Base-by-base conservation (phyloP, 2,329 filamentous ascomycete species). In the Lecanicillium sp. region DNA sequence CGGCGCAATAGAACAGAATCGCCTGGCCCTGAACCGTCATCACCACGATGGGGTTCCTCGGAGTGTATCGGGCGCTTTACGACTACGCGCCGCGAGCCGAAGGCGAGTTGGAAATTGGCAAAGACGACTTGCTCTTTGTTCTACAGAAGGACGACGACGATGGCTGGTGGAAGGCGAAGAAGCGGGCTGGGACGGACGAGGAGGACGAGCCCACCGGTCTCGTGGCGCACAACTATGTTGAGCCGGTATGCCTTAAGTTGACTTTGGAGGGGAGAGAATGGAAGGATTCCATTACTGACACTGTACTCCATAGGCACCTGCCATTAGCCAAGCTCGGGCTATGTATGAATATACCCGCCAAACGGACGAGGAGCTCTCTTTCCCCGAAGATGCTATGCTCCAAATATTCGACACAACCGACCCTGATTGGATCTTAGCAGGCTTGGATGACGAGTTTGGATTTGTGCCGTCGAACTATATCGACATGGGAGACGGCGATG, bases 391-490 rank as follows among this genome's bases (percentile, higher is more conserved):
- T 56, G 80, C 83, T 29, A 64, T 78, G 32, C 73, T 98, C 35
- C 70, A 84, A 44, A 85, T 98, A 34, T 96, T 85, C 63, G 92
- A 98, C 60, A 81, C 74, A 9, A 83, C 87, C 5, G 92, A 98
- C 59, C 86, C 87, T 12, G 92, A 98, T 63, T 98, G 92, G 92
- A 95, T 92, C 45, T 68, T 98, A 35, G 90, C 94, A 20, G 89
- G 90, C 14, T 68, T 82, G 32, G 80, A 88, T 49, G 78, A 77
- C 38, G 87, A 95, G 48, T 98, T 80, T 65, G 92, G 92, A 35
- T 98, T 98, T 60, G 92, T 85, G 38, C 92, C 92, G 4, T 78
- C 90, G 43, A 98, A 96, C 62, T 98, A 98, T 58, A 95, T 96
- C 48, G 87, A 96, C 49, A 62, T 86, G 37, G 60, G 68, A 33